A percentile compares a stretch with the other conserved stretches of the same genome.
Evolutionary conservation across 2,329 filamentous ascomycete species (phyloP).

Genomic region (Ascochyta rabiei): DNA sequence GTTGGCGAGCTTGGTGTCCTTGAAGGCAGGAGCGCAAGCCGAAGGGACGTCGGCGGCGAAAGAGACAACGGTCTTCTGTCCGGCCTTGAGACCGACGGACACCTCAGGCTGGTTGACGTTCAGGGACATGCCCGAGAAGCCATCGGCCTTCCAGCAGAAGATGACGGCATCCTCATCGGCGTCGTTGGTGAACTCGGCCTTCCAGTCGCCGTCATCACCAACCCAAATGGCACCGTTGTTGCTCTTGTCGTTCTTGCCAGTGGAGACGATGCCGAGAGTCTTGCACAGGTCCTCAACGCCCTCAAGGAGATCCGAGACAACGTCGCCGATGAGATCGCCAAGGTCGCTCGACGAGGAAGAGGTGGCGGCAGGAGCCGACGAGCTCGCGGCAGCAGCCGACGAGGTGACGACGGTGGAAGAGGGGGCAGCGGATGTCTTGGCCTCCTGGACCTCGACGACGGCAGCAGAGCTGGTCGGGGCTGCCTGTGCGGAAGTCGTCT

Average conservation of each 20-base stretch:
- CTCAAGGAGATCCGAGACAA: slow-evolving; percentile 23
- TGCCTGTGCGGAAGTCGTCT: slow-evolving; percentile 16
- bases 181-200: slow-evolving; percentile 46
- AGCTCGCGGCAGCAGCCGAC: slow-evolving; percentile 6
- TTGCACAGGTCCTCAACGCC: slow-evolving; percentile 30
- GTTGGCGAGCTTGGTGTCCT: slow-evolving; percentile 40
- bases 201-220: slow-evolving; percentile 43
- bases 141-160: slow-evolving; percentile 46
- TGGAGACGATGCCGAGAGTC: slow-evolving; percentile 28
- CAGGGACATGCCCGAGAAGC: slow-evolving; percentile 45
- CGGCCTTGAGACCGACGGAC: slow-evolving; percentile 48
- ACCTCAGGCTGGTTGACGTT: slow-evolving; percentile 46
- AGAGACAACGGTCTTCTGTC: slow-evolving; percentile 47
- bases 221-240: slow-evolving; percentile 45
- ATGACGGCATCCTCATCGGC: slow-evolving; percentile 38
- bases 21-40: slow-evolving; percentile 50
- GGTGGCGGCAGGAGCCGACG: slow-evolving; percentile 9
- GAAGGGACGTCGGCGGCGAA: slow-evolving; percentile 47
- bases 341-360: slow-evolving; percentile 7
- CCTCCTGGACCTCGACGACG: slow-evolving; percentile 12
- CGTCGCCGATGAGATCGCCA: slow-evolving; percentile 17
- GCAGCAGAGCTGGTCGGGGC: slow-evolving; percentile 14
- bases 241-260: slow-evolving; percentile 37
- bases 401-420: slow-evolving; percentile 5
- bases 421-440: slow-evolving; percentile 14